Base-by-base conservation (phyloP, 2,329 filamentous ascomycete species). In the Fusarium pseudocircinatum region DNA sequence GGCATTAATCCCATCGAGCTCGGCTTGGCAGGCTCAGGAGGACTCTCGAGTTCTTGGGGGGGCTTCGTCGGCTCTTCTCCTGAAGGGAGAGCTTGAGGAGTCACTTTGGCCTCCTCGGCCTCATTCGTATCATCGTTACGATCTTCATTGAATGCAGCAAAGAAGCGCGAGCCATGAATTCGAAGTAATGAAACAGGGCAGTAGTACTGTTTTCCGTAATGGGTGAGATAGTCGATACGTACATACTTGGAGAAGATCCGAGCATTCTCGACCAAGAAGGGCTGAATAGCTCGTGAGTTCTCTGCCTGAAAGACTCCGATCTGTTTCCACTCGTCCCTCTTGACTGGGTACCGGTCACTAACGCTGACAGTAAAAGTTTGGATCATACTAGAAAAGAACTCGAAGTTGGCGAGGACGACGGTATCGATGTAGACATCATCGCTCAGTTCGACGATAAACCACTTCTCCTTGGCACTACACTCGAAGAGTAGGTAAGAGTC, bases 311-410 rank as follows among this genome's bases (percentile, higher is more conserved):
- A 98, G 0, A 91, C 92, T 12, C 95, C 96, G 50, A 98, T 82
- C 47, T 94, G 91, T 74, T 92, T 94, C 96, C 96, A 99, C 76
- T 96, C 94, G 56, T 97, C 95, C 63, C 90, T 83, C 82, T 98
- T 98, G 60, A 96, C 93, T 2, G 96, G 96, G 82, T 98, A 98
- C 63, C 94, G 91, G 83, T 98, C 96, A 65, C 95, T 97, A 53
- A 98, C 96, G 80, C 94, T 97, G 75, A 98, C 91, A 58, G 93
- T 89, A 81, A 99, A 98, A 53, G 92, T 93, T 60, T 95, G 92
- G 77, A 98, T 93, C 88, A 97, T 98, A 80, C 95, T 98, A 62
- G 95, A 97, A 85, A 99, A 99, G 85, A 99, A 99, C 82, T 99
- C 96, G 78, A 97, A 99, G 81, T 99, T 99, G 70, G 96, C 96